Percentiles rank a stretch among this genome's conserved stretches.
These are phyloP conservation scores for Apophysomyces trapeziformis DNA, from an alignment of 371 early-diverging fungal genomes.

Conservation along the genomic window DNA sequence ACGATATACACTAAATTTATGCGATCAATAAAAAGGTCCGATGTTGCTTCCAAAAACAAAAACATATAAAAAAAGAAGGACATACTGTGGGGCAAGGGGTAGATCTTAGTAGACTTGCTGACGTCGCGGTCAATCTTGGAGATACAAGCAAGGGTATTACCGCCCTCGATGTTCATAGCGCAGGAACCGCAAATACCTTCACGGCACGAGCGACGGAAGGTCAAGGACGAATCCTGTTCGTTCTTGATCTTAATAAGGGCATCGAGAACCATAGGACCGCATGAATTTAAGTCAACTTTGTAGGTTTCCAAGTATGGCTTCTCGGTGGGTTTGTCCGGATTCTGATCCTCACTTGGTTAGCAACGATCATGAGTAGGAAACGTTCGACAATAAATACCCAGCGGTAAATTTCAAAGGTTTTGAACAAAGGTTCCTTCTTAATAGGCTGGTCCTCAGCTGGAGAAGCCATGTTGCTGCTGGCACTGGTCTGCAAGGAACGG, in stretches of 20 bases:
- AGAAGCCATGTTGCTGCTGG: conserved; percentile 44
- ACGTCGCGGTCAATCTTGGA: conserved; percentile 80
- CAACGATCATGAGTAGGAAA: background rate
- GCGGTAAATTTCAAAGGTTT: conserved; percentile 85
- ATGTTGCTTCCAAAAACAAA: background rate
- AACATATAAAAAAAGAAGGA: background rate
- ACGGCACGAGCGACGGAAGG: conserved; percentile 85
- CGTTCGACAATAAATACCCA: conserved; percentile 61
- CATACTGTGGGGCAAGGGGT: conserved; percentile 96
- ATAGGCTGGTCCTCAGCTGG: conserved; percentile 29
- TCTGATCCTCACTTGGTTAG: conserved; percentile 40
- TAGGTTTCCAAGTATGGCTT: conserved; percentile 91
- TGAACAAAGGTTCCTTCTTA: conserved; percentile 60
- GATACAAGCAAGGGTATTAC: conserved; percentile 94
- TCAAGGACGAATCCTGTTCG: conserved; percentile 91
- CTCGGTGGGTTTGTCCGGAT: conserved; percentile 88
- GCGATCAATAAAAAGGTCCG: background rate
- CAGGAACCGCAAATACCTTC: conserved; percentile 95
- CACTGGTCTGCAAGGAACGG: conserved; percentile 42
- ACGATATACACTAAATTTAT: conserved; percentile 71
- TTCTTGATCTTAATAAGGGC: conserved; percentile 96
- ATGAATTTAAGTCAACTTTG: conserved; percentile 85
- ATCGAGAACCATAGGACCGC: conserved; percentile 96
- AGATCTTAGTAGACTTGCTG: conserved; percentile 78
- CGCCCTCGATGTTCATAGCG: conserved; percentile 96